Conservation (phyloP, 2,329 filamentous ascomycete genomes). For the Tolypocladium tundrense region DNA sequence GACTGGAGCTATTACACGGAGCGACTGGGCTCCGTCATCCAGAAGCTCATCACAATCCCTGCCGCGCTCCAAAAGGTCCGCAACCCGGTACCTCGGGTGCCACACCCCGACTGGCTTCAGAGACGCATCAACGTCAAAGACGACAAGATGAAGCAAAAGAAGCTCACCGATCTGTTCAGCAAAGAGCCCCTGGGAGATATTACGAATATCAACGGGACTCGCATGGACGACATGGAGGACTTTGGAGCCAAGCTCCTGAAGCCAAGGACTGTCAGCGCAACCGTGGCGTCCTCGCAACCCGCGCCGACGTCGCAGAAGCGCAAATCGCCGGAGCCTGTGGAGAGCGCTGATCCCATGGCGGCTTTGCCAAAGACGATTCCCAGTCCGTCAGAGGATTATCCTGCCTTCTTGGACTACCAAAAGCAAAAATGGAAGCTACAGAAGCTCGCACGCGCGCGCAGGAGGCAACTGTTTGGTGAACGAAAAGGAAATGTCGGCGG, state of each 20-base stretch:
- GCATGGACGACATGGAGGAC: constrained; percentile 67
- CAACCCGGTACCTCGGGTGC: constrained; percentile 87
- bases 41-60: constrained; percentile 98
- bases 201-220: constrained; percentile 48
- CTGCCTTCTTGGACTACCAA: constrained; percentile 82
- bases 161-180: constrained; percentile 86
- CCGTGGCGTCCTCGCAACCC: constrained; percentile 46
- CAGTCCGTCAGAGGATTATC: constrained; percentile 74
- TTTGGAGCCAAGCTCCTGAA: constrained; percentile 61
- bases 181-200: constrained; percentile 64
- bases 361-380: constrained; percentile 78
- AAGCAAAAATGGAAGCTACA: constrained; percentile 99
- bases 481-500: constrained; percentile 41
- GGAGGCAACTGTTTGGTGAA: constrained; percentile 89
- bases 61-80: constrained; percentile 89
- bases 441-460: constrained; percentile 73
- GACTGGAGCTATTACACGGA: constrained; percentile 98
- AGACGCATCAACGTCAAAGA: constrained; percentile 90
- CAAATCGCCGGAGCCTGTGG: constrained; percentile 60
- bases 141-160: constrained; percentile 96
- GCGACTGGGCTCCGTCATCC: constrained; percentile 90
- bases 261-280: constrained; percentile 46
- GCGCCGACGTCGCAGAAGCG: constrained; percentile 49
- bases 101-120: constrained; percentile 95
- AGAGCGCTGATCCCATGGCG: constrained; percentile 68